Evolutionary conservation across 805 yeast species (phyloP).

Genomic region (Candida patagonica): DNA sequence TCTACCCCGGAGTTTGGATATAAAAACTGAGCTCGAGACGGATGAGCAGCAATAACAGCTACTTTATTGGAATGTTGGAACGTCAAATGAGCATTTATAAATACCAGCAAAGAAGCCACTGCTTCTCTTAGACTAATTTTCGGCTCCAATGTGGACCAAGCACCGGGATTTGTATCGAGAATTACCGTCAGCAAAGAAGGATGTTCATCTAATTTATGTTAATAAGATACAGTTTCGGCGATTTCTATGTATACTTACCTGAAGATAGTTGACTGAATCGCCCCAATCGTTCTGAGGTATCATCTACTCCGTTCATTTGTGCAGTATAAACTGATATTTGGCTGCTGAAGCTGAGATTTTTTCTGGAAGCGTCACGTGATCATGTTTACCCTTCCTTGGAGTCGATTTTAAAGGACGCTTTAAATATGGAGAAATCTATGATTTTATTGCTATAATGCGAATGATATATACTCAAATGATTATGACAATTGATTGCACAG

Average conservation of each 20-base stretch:
- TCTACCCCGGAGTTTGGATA: constrained; percentile 41
- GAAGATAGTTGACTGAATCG: constrained; percentile 2
- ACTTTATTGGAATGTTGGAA: constrained; percentile 77
- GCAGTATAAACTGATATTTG: neutral
- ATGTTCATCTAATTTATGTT: constrained; percentile 52
- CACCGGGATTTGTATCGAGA: constrained; percentile 65
- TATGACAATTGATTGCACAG: too few species aligned
- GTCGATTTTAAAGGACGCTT: too few species aligned
- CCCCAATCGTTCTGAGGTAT: constrained; percentile 23
- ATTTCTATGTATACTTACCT: constrained; percentile 1
- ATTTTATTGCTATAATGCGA: too few species aligned
- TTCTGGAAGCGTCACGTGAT: too few species aligned
- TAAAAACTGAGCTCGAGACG: constrained; percentile 56
- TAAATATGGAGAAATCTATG: too few species aligned
- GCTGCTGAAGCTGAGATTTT: too few species aligned
- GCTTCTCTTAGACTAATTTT: constrained; percentile 46
- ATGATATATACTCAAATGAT: too few species aligned
- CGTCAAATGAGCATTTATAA: constrained; percentile 80
- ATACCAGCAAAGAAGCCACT: constrained; percentile 58
- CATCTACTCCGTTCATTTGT: constrained; percentile 30
- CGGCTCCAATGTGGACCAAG: constrained; percentile 42
- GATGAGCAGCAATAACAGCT: constrained; percentile 68
- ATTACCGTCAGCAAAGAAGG: constrained; percentile 76
- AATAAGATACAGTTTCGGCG: neutral
- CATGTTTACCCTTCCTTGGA: too few species aligned